Base-by-base conservation (phyloP, 129 eudicot species). In the Artemisia tridentata region DNA sequence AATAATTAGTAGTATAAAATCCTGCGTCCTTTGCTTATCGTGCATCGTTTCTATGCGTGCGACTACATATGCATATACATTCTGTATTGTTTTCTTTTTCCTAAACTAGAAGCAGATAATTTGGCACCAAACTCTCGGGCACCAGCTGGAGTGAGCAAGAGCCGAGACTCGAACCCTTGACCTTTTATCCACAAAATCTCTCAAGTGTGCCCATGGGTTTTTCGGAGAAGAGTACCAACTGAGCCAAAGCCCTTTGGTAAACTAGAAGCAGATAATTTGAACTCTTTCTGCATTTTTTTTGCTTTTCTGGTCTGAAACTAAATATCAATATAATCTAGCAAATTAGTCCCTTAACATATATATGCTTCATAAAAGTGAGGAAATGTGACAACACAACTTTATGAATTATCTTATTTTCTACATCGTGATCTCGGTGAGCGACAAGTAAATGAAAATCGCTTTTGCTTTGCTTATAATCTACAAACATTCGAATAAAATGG, bases 281-380 rank as follows among this genome's bases (percentile, higher is more conserved):
- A 38, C 49, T 70, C 41, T 70, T 12, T n/a, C 63, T 21, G 23
- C 23, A 21, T 21, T 21, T 21, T 11, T 15, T 67, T 67, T n/a
- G 21, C 54, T 49, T 34, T 67, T 67, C 72, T 47, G 49, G 20
- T 25, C 59, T 16, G 17, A 67, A 23, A 67, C 11, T 49, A 67
- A 67, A 45, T 50, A 49, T 52, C 20, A 47, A 50, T 67, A 70
- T 38, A 17, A 70, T 43, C 65, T 18, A 70, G 17, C 12, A 41
- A 18, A 54, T 55, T 54, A 54, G 34, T 25, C 64, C 31, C 23
- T 27, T 2, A 17, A 51, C 73, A 29, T 53, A n/a, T 2, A 3
- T 18, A 34, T 0, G 16, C 55, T 17, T 10, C 17, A 55, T 34
- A 69, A 54, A 54, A 53, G 18, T 19, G 14, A n/a, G 51, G 51